Evolutionary conservation across 1,284 basidiomycete genomes (phyloP).

Genomic region (Rhodotorula sp.): DNA sequence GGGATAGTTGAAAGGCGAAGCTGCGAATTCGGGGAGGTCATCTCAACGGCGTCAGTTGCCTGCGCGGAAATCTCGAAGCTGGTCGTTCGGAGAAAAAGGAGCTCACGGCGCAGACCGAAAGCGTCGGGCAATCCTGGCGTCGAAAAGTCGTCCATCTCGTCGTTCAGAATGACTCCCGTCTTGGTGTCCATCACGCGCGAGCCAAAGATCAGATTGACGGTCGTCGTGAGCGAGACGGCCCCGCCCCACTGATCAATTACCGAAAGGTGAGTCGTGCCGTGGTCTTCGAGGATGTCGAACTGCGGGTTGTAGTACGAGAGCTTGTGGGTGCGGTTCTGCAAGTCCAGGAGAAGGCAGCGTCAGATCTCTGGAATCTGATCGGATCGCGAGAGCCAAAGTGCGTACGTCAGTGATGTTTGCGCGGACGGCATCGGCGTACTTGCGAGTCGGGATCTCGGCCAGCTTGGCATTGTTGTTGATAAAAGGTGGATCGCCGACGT

Average conservation of each 20-base stretch:
- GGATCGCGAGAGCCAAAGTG: constrained; percentile 16
- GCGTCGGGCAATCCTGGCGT: constrained; percentile 73
- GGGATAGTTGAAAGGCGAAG: constrained; percentile 68
- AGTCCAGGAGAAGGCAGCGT: not conserved
- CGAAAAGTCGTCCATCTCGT: constrained; percentile 76
- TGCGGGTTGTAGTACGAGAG: constrained; percentile 79
- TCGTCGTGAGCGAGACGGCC: constrained; percentile 79
- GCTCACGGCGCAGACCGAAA: constrained; percentile 62
- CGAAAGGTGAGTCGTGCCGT: constrained; percentile 85
- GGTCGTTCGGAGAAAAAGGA: not conserved
- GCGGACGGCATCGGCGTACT: constrained; percentile 63
- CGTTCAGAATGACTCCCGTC: constrained; percentile 84
- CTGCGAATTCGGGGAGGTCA: not conserved
- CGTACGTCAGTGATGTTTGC: constrained; percentile 73
- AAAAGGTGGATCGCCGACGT: constrained; percentile 72
- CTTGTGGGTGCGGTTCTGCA: constrained; percentile 71
- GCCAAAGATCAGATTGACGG: constrained; percentile 85
- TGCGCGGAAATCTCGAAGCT: not conserved
- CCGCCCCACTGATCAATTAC: constrained; percentile 78
- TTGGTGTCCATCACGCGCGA: constrained; percentile 75
- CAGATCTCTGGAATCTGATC: not conserved
- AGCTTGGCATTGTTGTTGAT: constrained; percentile 60
- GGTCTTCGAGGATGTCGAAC: constrained; percentile 70
- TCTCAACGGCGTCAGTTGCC: not conserved
- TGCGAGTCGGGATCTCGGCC: constrained; percentile 65